phyloP scores from a whole-genome alignment of 2,329 filamentous ascomycete species.

The Metarhizium robertsii region DNA sequence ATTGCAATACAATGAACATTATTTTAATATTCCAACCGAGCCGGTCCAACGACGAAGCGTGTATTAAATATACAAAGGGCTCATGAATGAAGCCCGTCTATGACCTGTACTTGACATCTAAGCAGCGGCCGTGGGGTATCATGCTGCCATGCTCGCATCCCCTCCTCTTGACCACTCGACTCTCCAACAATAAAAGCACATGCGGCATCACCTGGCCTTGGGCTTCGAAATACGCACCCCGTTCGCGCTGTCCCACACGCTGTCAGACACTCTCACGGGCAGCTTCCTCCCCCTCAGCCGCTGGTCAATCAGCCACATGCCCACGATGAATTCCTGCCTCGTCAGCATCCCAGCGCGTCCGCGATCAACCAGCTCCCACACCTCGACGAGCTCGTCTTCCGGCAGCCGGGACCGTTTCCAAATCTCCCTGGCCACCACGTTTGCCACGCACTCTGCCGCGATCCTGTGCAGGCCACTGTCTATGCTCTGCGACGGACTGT shows the following conservation, averaged over 20 bases:
- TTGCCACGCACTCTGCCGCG: slow-evolving; percentile 46
- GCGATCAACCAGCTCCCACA: slow-evolving; percentile 67
- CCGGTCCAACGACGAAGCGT: too few species aligned
- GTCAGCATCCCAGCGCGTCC: slow-evolving; percentile 44
- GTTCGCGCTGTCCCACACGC: slow-evolving; percentile 64
- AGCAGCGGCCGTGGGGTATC: too few species aligned
- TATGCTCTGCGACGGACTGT: slow-evolving; percentile 9
- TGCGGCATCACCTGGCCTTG: slow-evolving; percentile 14
- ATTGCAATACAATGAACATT: too few species aligned
- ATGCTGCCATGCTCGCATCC: too few species aligned
- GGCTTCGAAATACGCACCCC: slow-evolving; percentile 31
- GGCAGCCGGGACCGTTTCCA: slow-evolving; percentile 64
- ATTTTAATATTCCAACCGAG: too few species aligned
- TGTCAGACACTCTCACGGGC: slow-evolving; percentile 59
- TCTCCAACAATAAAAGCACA: background rate
- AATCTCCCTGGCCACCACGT: slow-evolving; percentile 64
- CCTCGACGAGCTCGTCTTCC: slow-evolving; percentile 58
- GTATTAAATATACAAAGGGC: too few species aligned
- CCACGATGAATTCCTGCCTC: slow-evolving; percentile 70
- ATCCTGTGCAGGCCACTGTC: slow-evolving; percentile 14
- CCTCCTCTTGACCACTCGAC: too few species aligned
- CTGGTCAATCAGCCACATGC: slow-evolving; percentile 76
- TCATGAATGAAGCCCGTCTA: too few species aligned
- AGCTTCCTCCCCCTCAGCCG: slow-evolving; percentile 70
- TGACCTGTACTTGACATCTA: too few species aligned